phyloP scores from a whole-genome alignment of 1,284 basidiomycete species.

The Moniliophthora roreri region DNA sequence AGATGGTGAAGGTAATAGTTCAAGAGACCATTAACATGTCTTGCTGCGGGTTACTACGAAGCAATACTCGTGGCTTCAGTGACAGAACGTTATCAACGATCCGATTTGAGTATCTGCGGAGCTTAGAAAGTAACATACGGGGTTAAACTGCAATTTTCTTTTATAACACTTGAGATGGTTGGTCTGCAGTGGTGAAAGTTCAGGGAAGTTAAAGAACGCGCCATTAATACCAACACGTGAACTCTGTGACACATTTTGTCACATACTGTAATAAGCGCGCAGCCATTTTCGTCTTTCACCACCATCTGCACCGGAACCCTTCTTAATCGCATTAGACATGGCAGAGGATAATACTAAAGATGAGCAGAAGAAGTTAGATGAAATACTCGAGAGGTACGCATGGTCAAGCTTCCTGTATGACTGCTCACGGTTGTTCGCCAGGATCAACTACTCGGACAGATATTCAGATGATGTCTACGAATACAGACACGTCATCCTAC shows the following conservation, averaged over 20 bases:
- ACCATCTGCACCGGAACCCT: neutral
- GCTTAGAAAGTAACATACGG: no score
- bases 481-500: slow-evolving; percentile 92
- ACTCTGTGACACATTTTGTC: no score
- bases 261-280: no score
- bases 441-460: slow-evolving; percentile 20
- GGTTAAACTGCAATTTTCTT: no score
- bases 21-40: neutral
- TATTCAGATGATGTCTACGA: slow-evolving; percentile 82
- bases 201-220: no score
- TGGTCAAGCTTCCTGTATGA: neutral
- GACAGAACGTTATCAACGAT: no score
- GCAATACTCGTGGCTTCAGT: neutral
- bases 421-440: neutral
- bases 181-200: no score
- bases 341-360: slow-evolving; percentile 8
- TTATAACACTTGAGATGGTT: no score
- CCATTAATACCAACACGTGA: no score
- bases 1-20: neutral
- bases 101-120: no score
- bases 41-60: neutral
- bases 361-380: slow-evolving; percentile 17
- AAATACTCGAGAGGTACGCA: slow-evolving; percentile 18
- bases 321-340: slow-evolving; percentile 1
- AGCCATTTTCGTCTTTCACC: neutral